Evolutionary conservation across 768 basidiomycete genomes (phyloP).

Genomic region (Tubosaeta sp.): DNA sequence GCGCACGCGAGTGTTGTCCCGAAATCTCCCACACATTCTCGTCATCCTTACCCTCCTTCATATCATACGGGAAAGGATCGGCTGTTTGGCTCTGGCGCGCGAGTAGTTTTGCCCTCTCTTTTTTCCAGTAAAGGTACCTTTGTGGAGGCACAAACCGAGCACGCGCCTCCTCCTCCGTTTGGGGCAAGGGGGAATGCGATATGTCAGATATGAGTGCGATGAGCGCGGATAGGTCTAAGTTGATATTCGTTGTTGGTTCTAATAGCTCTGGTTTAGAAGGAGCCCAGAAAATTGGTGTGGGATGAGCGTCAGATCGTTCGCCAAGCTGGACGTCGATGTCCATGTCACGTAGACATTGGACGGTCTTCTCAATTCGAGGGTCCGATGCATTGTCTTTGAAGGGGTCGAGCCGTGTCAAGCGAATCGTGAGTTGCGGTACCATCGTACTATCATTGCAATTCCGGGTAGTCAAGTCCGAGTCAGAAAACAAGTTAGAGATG

Average conservation of each 20-base stretch:
- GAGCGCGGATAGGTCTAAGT: conserved; percentile 80
- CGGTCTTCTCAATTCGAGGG: conserved; percentile 57
- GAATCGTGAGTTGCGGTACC: conserved; percentile 50
- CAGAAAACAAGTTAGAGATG: conserved; percentile 3
- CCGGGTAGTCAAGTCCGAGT: conserved; percentile 4
- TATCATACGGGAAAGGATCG: conserved; percentile 9
- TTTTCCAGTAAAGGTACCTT: conserved; percentile 60
- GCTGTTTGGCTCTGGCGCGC: conserved; percentile 1
- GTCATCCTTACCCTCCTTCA: conserved; percentile 4
- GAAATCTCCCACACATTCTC: conserved; percentile 28
- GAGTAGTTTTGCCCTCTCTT: conserved; percentile 15
- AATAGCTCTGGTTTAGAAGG: conserved; percentile 15
- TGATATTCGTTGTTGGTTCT: conserved; percentile 56
- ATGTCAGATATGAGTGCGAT: conserved; percentile 83
- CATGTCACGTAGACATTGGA: conserved; percentile 52
- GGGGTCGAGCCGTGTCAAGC: conserved; percentile 67
- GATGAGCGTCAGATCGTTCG: conserved; percentile 35
- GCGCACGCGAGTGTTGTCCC: conserved; percentile 60
- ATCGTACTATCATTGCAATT: conserved; percentile 12
- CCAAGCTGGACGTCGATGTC: conserved; percentile 68
- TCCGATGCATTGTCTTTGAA: conserved; percentile 34
- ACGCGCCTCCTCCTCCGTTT: conserved; percentile 51
- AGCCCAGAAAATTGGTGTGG: not conserved
- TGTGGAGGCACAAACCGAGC: conserved; percentile 59
- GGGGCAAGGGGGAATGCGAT: conserved; percentile 67